These are phyloP conservation scores for Leucoagaricus sp. DNA, from an alignment of 1,284 basidiomycete species.

Conservation along the genomic window DNA sequence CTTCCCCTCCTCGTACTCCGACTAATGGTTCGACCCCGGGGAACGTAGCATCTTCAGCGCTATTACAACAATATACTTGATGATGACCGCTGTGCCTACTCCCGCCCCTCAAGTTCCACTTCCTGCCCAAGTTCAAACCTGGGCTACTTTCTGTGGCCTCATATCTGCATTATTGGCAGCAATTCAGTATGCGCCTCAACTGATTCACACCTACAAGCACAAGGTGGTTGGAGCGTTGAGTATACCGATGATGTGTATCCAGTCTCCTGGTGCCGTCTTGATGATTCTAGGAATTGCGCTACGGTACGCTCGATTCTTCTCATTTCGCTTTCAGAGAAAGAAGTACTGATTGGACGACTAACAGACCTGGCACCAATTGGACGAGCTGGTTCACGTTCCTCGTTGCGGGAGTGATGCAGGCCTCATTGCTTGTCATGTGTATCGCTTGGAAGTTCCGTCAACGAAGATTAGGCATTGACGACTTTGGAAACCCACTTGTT, in stretches of 20 bases:
- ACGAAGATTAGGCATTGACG: conserved; percentile 79
- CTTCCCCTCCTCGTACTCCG: conserved; percentile 1
- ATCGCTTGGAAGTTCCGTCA: conserved; percentile 81
- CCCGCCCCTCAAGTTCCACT: conserved; percentile 36
- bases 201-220: conserved; percentile 75
- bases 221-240: conserved; percentile 90
- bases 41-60: conserved; percentile 49
- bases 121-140: conserved; percentile 38
- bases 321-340: background rate
- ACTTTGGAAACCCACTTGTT: conserved; percentile 67
- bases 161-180: conserved; percentile 77
- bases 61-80: conserved; percentile 57
- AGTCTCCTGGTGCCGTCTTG: conserved; percentile 87
- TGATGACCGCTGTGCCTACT: conserved; percentile 42
- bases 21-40: background rate
- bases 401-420: conserved; percentile 87
- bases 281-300: conserved; percentile 88
- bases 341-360: conserved; percentile 6
- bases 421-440: conserved; percentile 79
- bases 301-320: conserved; percentile 40
- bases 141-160: conserved; percentile 90
- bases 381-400: conserved; percentile 90
- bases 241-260: conserved; percentile 93
- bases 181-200: conserved; percentile 88
- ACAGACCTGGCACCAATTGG: conserved; percentile 82